These are phyloP conservation scores for Ligustrum vulgare DNA, from an alignment of 257 asterid genomes.

Conservation along the genomic window DNA sequence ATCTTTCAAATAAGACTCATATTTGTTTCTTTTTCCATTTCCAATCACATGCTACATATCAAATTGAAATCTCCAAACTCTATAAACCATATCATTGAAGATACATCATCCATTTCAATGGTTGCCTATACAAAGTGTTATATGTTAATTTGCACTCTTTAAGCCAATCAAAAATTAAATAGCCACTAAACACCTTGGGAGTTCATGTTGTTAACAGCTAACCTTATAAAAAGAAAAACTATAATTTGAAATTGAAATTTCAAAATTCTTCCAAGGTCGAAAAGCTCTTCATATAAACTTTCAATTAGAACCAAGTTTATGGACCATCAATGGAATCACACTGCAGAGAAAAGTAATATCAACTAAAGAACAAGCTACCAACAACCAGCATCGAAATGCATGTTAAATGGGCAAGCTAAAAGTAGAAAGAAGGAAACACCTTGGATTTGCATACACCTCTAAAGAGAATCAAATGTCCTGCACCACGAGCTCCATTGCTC, in stretches of 20 bases:
- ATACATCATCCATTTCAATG: not conserved
- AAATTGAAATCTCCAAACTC: not conserved
- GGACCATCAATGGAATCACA: slow-evolving; percentile 14
- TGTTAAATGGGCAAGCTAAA: slow-evolving; percentile 5
- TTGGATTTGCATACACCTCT: not conserved
- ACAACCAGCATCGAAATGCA: slow-evolving; percentile 14
- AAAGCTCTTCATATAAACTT: slow-evolving; percentile 22
- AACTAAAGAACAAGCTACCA: slow-evolving; percentile 14
- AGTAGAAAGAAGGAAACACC: not conserved
- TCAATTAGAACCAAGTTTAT: slow-evolving; percentile 18
- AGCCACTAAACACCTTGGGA: not conserved
- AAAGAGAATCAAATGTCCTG: not conserved
- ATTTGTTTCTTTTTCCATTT: not conserved
- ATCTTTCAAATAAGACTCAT: not conserved
- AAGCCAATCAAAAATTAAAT: not conserved
- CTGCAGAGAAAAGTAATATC: slow-evolving; percentile 19
- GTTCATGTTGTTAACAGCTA: not conserved
- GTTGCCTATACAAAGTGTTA: not conserved
- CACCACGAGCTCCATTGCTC: not conserved
- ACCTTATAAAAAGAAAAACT: not conserved
- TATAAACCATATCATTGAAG: not conserved
- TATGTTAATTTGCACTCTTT: not conserved
- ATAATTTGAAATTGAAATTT: not conserved
- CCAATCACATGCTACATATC: not conserved
- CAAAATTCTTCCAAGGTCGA: not conserved